A percentile compares a stretch with the other conserved stretches of the same genome.
These are phyloP conservation scores for Cutaneotrichosporon cyanovorans DNA, from an alignment of 1,284 basidiomycete species.

Conservation along the genomic window DNA sequence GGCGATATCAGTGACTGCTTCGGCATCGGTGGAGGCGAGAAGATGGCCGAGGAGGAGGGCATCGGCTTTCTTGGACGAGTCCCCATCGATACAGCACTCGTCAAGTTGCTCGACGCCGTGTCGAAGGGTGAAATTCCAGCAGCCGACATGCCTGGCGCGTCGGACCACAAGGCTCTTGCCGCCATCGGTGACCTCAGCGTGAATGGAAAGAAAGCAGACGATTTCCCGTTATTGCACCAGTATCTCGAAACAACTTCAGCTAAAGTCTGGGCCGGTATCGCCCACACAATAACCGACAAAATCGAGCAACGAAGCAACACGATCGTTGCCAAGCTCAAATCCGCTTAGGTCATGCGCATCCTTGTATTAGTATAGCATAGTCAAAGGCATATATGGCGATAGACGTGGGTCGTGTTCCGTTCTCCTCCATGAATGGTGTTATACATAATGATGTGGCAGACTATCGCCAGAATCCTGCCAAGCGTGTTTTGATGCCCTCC, in stretches of 20 bases:
- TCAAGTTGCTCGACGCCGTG: conserved; percentile 73
- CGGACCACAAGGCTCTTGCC: background rate
- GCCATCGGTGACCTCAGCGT: background rate
- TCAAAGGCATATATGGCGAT: background rate
- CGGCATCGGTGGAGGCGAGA: conserved; percentile 85
- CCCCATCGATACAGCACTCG: conserved; percentile 89
- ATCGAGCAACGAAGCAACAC: conserved; percentile 17
- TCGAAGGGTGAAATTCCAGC: conserved; percentile 43
- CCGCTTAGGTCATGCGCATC: background rate
- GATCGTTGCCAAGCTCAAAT: conserved; percentile 9
- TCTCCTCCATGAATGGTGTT: no score
- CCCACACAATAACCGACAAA: conserved; percentile 26
- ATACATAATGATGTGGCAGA: no score
- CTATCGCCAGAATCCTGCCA: conserved; percentile 23
- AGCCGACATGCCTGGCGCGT: conserved; percentile 6
- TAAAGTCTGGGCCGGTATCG: conserved; percentile 43
- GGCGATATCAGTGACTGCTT: conserved; percentile 91
- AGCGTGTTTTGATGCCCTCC: conserved; percentile 74
- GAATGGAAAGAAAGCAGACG: conserved; percentile 6
- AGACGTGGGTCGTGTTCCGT: no score
- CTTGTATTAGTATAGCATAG: conserved; percentile 1
- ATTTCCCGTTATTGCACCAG: conserved; percentile 42
- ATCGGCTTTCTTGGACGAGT: conserved; percentile 78
- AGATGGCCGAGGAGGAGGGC: conserved; percentile 68
- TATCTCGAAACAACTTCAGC: conserved; percentile 44